Evolutionary conservation across 2,329 filamentous ascomycete species (phyloP), one percentile per base, ranked within the genome.

Genomic region (Raffaelea arxii): DNA sequence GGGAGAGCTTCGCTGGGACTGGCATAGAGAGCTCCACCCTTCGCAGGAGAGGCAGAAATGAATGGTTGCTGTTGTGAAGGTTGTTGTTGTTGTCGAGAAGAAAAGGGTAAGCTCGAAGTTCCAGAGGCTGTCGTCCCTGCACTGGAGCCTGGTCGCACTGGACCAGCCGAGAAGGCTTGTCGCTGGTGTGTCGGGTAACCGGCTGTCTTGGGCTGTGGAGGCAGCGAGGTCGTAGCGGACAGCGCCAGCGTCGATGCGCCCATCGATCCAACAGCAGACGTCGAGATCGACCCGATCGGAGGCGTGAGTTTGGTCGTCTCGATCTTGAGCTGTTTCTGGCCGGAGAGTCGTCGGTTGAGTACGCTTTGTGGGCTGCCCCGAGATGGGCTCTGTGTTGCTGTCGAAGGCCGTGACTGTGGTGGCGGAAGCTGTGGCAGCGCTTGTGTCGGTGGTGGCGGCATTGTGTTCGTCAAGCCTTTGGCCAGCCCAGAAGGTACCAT

Each of bases 271-370:
- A n/a, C n/a, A n/a, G n/a, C n/a, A n/a, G n/a, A n/a, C n/a, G n/a
- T n/a, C n/a, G n/a, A n/a, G n/a, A 36, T 6, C 14, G 6, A 50
- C 50, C 12, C 24, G 23, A 47, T 24, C 2, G 58, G 56, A 19
- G 54, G 59, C 38, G 51, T 54, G n/a, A 65, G 49, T 51, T 63
- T 64, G 9, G 61, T 55, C 0, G 89, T 96, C 62, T 96, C 87
- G 47, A 97, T 96, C 65, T 89, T 94, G 43, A 97, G 70, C 57
- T 90, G 85, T 60, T 86, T 90, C 55, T 87, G 82, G 7, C 84
- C 86, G 4, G 90, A 95, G 25, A 94, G 67, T 51, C 90, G 78
- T 50, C 90, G 77, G 55, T 76, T 86, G 45, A 86, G 77, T 44
- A 94, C 85, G 36, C 80, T 72, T 54, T 65, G 65, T 1, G 36